Evolutionary conservation across 176 grass and related monocot genomes (phyloP).

Genomic region (Dactylis glomerata): DNA sequence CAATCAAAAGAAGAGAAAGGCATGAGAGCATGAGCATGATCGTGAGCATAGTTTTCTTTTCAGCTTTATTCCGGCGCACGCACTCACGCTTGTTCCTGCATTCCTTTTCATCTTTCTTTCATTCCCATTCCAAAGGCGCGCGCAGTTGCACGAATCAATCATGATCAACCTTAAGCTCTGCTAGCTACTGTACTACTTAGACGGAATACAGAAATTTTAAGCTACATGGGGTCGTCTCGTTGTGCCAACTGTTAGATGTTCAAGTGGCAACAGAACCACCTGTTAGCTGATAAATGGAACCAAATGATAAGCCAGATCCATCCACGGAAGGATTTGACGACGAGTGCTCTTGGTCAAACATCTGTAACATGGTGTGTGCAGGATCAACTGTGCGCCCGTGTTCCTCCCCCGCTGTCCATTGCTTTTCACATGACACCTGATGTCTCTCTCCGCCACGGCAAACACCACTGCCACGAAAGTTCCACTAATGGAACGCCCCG

Average conservation of each 20-base stretch:
- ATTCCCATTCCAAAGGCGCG: not conserved
- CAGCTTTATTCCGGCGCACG: constrained; percentile 42
- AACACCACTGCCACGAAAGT: not conserved
- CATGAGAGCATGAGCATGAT: not conserved
- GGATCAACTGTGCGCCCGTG: not conserved
- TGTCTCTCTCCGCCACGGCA: not conserved
- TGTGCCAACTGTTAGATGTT: not conserved
- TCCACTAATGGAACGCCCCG: not conserved
- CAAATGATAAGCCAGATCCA: not conserved
- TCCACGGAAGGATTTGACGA: not conserved
- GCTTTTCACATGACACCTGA: not conserved
- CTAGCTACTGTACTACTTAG: too few species aligned
- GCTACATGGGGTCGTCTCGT: not conserved
- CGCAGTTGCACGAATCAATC: not conserved
- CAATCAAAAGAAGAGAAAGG: constrained; percentile 19
- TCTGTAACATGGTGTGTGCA: not conserved
- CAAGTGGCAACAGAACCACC: not conserved
- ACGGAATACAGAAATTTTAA: not conserved
- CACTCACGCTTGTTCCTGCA: constrained; percentile 1
- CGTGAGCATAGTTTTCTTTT: constrained; percentile 25
- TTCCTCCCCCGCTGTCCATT: not conserved
- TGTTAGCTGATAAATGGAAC: not conserved
- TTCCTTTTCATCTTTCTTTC: not conserved
- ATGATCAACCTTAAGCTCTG: not conserved
- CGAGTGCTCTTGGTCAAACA: constrained; percentile 27